Evolutionary conservation across 1,284 basidiomycete species (phyloP), one percentile per base, ranked within the genome.

Genomic region (Moesziomyces sp.): DNA sequence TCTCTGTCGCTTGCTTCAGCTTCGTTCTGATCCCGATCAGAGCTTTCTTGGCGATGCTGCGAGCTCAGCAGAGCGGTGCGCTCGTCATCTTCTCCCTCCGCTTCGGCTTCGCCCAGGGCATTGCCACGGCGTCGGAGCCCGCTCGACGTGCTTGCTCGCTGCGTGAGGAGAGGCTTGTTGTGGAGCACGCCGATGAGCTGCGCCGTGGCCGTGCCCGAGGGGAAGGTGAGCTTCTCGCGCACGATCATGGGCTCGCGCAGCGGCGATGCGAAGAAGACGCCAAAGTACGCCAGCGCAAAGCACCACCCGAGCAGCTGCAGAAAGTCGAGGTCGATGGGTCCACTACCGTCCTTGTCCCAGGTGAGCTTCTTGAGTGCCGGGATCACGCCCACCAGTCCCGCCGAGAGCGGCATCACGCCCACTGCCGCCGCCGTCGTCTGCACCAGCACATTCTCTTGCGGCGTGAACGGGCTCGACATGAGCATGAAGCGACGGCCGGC

Each of bases 161-260:
- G 46, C 13, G 30, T 45, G 8, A 57, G 18, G 19, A 70, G 42
- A 10, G 75, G 75, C 30, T 61, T 56, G 18, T 65, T 60, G 79
- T 98, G 94, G n/a, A 98, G 87, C 11, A 97, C 92, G 1, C 93
- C 91, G 49, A 98, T 94, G 19, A 98, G 87, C 80, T 97, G 95
- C 1, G 95, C 96, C 0, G 95, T 98, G 0, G 95, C 95, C n/a
- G 77, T 97, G 23, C 96, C 96, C 0, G 92, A 94, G 0, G 95
- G 95, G 76, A 98, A 98, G 0, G 92, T 88, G 16, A 98, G 89
- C 83, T 96, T 91, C 83, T 98, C 95, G 83, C 94, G 91, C 46
- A 98, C 90, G 61, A 98, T 95, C 82, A 97, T 93, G 89, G 97
- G 94, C 79, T 93, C 92, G 47, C 95, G 89, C 44, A 98, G 88